Evolutionary conservation across 2,329 filamentous ascomycete species (phyloP), one percentile per base, ranked within the genome.

Genomic region (Epichloe coenophiala): DNA sequence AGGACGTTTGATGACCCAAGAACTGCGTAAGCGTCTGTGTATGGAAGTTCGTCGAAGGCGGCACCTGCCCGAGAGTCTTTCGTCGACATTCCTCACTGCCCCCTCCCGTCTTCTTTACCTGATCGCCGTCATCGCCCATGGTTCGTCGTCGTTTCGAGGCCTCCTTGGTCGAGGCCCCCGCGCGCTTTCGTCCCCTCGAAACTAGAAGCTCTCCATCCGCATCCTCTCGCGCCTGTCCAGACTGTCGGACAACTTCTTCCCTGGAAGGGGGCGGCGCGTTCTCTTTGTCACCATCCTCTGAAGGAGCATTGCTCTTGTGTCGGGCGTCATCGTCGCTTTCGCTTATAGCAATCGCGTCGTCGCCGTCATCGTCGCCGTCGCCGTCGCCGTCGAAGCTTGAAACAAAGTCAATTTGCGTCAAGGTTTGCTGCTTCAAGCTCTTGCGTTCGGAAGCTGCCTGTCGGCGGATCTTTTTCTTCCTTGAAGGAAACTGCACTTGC

Each of bases 11-110:
- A 5, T 57, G 57, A 2, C 59, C 59, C 12, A 68, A 53, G 27
- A 70, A 63, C 49, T 71, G 69, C 13, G 69, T 71, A 50, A 71
- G 55, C 3, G 69, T 71, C 52, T 71, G 69, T 13, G 69, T 71
- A 42, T 69, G 65, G 37, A 65, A 68, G 8, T 57, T 65, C 5
- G 65, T 62, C 40, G 58, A 60, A 8, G 64, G 53, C 4, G 40
- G 55, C 11, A 47, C 39, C 33, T 67, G 66, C n/a, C 63, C 64
- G 31, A 57, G 54, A 2, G 66, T 67, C 55, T 54, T 68, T 19
- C 63, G 59, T 47, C 62, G 52, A 23, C 58, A 53, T 43, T 49
- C 55, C 19, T 51, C 53, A 33, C 52, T 52, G 3, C 35, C 13
- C 35, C 21, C 13, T n/a, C 21, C 11, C 2, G 15, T 23, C 13